phyloP scores from a whole-genome alignment of 495 filamentous ascomycete genomes.

The Aspergillus indologenus region DNA sequence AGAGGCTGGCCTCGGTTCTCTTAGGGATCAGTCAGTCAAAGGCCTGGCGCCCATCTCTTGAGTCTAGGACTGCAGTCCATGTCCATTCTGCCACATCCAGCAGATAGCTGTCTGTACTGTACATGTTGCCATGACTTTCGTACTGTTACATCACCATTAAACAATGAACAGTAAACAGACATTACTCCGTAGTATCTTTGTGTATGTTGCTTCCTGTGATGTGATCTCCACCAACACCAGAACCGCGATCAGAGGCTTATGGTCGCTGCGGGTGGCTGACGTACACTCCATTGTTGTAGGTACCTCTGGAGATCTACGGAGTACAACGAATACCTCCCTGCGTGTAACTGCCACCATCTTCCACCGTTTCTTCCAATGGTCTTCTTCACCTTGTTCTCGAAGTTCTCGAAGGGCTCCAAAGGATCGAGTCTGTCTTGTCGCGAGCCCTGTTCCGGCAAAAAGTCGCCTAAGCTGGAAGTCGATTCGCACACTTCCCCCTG shows the following conservation, averaged over 20 bases:
- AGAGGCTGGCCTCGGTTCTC: not conserved
- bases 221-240: not conserved
- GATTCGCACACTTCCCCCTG: not conserved
- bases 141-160: too few relatives aligned
- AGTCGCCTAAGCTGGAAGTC: not conserved
- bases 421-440: not conserved
- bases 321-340: not conserved
- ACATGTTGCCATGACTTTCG: too few relatives aligned
- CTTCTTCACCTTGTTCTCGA: not conserved
- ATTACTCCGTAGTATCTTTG: too few relatives aligned
- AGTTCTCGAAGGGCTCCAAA: not conserved
- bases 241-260: not conserved
- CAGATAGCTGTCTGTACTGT: too few relatives aligned
- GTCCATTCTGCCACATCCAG: too few relatives aligned
- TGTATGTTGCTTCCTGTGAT: not conserved
- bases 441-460: not conserved
- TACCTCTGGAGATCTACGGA: not conserved
- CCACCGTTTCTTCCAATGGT: too few relatives aligned
- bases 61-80: too few relatives aligned
- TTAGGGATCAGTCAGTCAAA: not conserved
- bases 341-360: not conserved
- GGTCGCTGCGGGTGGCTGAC: not conserved
- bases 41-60: not conserved
- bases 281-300: not conserved
- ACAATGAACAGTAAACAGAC: too few relatives aligned